Base-by-base conservation (phyloP, 2,329 filamentous ascomycete genomes). In the Zasmidium citrigriseum region DNA sequence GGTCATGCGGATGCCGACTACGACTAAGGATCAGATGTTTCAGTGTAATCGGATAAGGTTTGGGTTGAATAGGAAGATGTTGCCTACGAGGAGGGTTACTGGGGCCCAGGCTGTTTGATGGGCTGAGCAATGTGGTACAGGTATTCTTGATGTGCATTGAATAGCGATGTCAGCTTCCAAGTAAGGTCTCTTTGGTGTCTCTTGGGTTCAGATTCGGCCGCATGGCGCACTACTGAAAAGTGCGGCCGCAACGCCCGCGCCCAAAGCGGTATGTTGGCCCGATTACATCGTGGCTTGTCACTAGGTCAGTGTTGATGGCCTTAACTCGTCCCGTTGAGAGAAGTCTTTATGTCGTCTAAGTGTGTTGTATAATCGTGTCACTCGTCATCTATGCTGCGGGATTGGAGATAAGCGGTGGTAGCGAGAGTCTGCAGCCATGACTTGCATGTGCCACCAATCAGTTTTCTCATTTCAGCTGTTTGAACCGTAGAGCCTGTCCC, bases 1-100 rank as follows among this genome's bases (percentile, higher is more conserved):
- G n/a, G 47, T 57, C 21, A 57, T 57, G 18, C 47, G 54, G 18
- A 52, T 57, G 54, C 54, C 54, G 23, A 57, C 54, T 18, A 41
- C 54, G 34, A 57, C 54, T 4, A 57, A 57, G 38, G 34, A 48
- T 24, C 38, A 29, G 34, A 57, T 57, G 54, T 23, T 22, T 25
- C 38, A 44, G 23, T 24, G 47, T 12, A 34, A 45, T 24, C 45
- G 54, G 25, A 48, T 57, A 12, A 23, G 54, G n/a, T 47, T 57
- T 41, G 54, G 48, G 1, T 47, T 57, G 38, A 52, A 57, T n/a
- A 29, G 48, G 22, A 23, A 18, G 21, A 57, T 57, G 54, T 23
- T 38, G 18, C 38, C 38, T 41, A 41, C 34, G 16, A 41, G 34
- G 34, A 11, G 12, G 34, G 34, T 41, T 16, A 41, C 12, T 11